Evolutionary conservation across 768 basidiomycete species (phyloP), one percentile per base, ranked within the genome.

Genomic region (Naganishia friedmannii): DNA sequence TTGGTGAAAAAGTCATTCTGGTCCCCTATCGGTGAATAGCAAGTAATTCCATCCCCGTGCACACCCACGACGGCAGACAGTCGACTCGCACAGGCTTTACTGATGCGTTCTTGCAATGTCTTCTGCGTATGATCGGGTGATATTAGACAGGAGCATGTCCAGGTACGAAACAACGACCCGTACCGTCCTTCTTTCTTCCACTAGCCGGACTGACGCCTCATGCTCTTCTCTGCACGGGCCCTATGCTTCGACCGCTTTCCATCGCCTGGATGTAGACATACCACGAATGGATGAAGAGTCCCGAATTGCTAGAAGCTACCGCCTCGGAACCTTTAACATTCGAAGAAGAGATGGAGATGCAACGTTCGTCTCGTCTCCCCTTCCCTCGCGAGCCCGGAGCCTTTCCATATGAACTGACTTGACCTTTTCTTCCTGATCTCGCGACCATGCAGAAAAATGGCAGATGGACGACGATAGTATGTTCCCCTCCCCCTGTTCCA

Each of bases 271-370:
- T 39, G 2, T 66, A 93, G 90, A 89, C 82, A 76, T 97, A 96
- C 76, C 87, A 94, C 77, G 84, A 85, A 72, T 97, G 93, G 93
- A 95, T 97, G 93, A 83, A 85, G 32, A 85, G 86, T 77, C 86
- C 86, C 39, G 87, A 87, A 72, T 83, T 97, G 66, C 86, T 88
- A 51, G 84, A 86, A 58, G 83, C 89, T 21, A 96, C 92, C 0
- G 92, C 92, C 5, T 92, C 90, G 69, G 92, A 95, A 74, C 88
- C 89, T 4, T 84, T 96, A 51, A 86, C 85, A 9, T 81, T 92
- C 8, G 87, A 89, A 70, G 87, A 94, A 76, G 93, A 94, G 76
- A 88, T 88, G 70, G 88, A 88, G 28, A 95, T 95, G 93, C 93
- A 95, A 79, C 83, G 93, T 92, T 75, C 71, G 85, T 79, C 21